Evolutionary conservation across 768 basidiomycete species (phyloP), one percentile per base, ranked within the genome.

Genomic region (Mycena chlorophos): DNA sequence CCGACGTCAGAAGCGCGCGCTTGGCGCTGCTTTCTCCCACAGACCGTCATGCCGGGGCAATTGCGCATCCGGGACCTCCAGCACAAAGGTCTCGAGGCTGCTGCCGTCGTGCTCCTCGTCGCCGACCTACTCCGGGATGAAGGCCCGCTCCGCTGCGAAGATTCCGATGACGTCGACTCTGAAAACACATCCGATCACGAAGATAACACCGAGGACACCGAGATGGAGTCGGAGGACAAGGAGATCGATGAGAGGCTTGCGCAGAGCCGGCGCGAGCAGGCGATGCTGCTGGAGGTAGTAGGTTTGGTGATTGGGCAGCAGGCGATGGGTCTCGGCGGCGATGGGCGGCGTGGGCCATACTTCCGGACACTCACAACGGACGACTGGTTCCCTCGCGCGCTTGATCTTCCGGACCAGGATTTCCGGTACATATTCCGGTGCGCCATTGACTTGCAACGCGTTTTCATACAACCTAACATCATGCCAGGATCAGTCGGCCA

Each of bases 61-160:
- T 10, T n/a, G 34, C 34, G n/a, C n/a, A n/a, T 37, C 12, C 12
- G 12, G n/a, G 34, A 37, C n/a, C 10, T 37, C n/a, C 12, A 37
- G 34, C 10, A 37, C 34, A n/a, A 37, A 10, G 34, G 10, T n/a
- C 34, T 37, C 34, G 34, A 37, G 10, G 34, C 34, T 37, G 34
- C 34, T 37, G 34, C 34, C n/a, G n/a, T n/a, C 10, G 34, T n/a
- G n/a, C n/a, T 37, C 12, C n/a, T 37, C 34, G n/a, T 37, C 34
- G 34, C 10, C 26, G 22, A 49, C 25, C 50, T 26, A 47, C 48
- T 25, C 10, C 46, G 58, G 74, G 72, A 43, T 68, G 73, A 30
- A 66, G 50, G 47, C 59, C n/a, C n/a, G n/a, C n/a, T n/a, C n/a
- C n/a, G n/a, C 53, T 27, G 49, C 10, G 34, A 37, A n/a, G 34